Evolutionary conservation across 352 stramenopile species (phyloP), one percentile per base, ranked within the genome.

Genomic region (Phytopythium kandeliae): DNA sequence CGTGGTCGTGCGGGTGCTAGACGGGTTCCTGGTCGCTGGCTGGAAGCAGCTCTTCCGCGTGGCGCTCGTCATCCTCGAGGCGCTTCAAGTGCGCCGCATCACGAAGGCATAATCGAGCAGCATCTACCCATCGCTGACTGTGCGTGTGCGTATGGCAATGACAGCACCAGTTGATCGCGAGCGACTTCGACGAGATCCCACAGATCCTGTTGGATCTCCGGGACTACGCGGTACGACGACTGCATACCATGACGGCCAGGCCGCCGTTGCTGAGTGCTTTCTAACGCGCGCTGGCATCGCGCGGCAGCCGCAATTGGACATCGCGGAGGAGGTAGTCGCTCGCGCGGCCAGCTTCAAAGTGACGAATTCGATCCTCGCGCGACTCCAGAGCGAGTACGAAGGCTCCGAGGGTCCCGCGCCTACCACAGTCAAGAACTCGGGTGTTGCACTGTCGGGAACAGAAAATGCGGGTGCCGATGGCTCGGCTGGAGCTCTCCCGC

Each of bases 1-100:
- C 33, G 62, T 77, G 33, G 58, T 76, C n/a, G 51, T 89, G 15
- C 73, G 70, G 16, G 69, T 85, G 13, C 71, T 87, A 7, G 78
- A 89, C 41, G 70, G 73, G 0, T 89, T 91, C 49, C 35, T 86
- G n/a, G 58, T 80, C n/a, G 69, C 65, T 16, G 80, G 80, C 1
- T 91, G 80, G 80, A 89, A 85, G 16, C 68, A 85, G 22, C 54
- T 91, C 50, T 79, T 91, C 33, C 78, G 77, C 38, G 65, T 86
- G 4, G 73, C 77, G 0, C 67, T 91, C 13, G 62, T 69, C 24
- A 71, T 91, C 24, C 57, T 91, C 11, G 58, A 75, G 17, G 55
- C 64, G 12, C 69, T 85, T 2, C 68, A 85, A 55, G 74, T 85
- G 44, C 8, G 17, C 5, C 26, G 13, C 5, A 22, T 13, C 17